Percentiles rank a stretch among this genome's conserved stretches.
phyloP scores from a whole-genome alignment of 805 yeast genomes.

The Ascoidea rubescens region DNA sequence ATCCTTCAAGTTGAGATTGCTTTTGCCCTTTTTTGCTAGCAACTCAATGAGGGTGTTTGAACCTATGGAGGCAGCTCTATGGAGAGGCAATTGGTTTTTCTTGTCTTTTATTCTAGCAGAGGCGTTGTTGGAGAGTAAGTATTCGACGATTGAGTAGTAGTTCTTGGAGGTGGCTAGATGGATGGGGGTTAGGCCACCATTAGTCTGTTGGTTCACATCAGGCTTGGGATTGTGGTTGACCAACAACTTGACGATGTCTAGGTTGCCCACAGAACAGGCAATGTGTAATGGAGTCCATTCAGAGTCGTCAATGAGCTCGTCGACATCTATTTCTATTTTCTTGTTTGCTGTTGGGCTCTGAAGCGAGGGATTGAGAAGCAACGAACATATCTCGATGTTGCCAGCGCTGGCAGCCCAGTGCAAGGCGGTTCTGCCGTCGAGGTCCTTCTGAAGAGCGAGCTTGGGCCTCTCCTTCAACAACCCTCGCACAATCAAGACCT shows the following conservation, averaged over 20 bases:
- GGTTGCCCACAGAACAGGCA: slow-evolving; percentile 61
- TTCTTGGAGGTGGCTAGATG: slow-evolving; percentile 69
- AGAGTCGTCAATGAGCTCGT: slow-evolving; percentile 53
- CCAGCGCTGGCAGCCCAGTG: slow-evolving; percentile 80
- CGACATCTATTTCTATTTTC: slow-evolving; percentile 39
- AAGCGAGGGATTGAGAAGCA: slow-evolving; percentile 25
- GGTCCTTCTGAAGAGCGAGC: slow-evolving; percentile 35
- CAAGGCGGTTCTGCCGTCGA: slow-evolving; percentile 66
- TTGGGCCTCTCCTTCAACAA: slow-evolving; percentile 37
- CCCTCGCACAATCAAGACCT: slow-evolving; percentile 34
- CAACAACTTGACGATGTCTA: slow-evolving; percentile 35
- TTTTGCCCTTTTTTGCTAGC: slow-evolving; percentile 36
- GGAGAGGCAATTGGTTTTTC: slow-evolving; percentile 52
- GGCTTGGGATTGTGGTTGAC: slow-evolving; percentile 37
- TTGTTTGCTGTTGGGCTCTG: slow-evolving; percentile 7
- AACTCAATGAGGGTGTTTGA: slow-evolving; percentile 39
- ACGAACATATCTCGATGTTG: slow-evolving; percentile 34
- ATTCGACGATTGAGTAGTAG: slow-evolving; percentile 37
- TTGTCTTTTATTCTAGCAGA: slow-evolving; percentile 55
- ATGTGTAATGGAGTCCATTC: slow-evolving; percentile 89
- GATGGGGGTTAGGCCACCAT: slow-evolving; percentile 59
- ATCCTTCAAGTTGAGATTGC: slow-evolving; percentile 60
- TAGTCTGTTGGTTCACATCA: slow-evolving; percentile 46
- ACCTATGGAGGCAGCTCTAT: slow-evolving; percentile 77
- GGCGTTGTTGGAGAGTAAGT: slow-evolving; percentile 43